Percentiles rank a stretch among this genome's conserved stretches.
phyloP scores from a whole-genome alignment of 129 eudicot genomes.

The Escallonia herrerae region DNA sequence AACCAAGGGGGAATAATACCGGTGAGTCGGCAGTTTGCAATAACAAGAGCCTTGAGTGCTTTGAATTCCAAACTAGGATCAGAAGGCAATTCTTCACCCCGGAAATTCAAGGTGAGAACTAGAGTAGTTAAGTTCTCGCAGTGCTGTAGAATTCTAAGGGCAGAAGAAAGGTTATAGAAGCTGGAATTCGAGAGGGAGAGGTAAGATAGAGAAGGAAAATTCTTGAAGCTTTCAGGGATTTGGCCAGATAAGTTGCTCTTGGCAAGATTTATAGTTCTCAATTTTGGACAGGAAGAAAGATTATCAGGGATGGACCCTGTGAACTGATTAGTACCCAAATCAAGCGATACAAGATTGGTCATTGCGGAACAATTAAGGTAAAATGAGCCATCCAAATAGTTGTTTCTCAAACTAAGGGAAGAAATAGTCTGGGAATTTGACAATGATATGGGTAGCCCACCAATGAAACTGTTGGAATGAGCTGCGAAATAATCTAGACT shows the following conservation, averaged over 20 bases:
- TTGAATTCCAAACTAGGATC: slow-evolving; percentile 25
- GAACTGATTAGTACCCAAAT: slow-evolving; percentile 44
- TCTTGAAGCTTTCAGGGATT: slow-evolving; percentile 50
- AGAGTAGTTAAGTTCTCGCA: slow-evolving; percentile 46
- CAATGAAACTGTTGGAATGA: slow-evolving; percentile 39
- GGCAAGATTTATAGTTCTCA: slow-evolving; percentile 46
- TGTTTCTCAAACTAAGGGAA: slow-evolving; percentile 42
- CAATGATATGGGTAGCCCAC: slow-evolving; percentile 41
- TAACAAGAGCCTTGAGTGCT: slow-evolving; percentile 37
- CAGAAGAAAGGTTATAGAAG: slow-evolving; percentile 30
- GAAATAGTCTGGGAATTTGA: slow-evolving; percentile 30
- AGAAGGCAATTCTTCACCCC: slow-evolving; percentile 31
- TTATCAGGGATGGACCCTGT: slow-evolving; percentile 36
- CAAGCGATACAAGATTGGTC: slow-evolving; percentile 44
- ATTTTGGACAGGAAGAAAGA: slow-evolving; percentile 32
- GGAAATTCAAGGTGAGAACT: slow-evolving; percentile 54
- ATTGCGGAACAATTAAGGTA: slow-evolving; percentile 50
- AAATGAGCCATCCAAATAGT: slow-evolving; percentile 35
- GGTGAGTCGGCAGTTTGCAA: slow-evolving; percentile 50
- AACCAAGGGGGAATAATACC: slow-evolving; percentile 57
- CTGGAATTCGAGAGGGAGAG: slow-evolving; percentile 55
- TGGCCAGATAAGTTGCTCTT: slow-evolving; percentile 37
- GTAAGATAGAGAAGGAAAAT: slow-evolving; percentile 37
- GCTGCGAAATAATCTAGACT: slow-evolving; percentile 35
- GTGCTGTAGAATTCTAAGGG: slow-evolving; percentile 45